Evolutionary conservation across 768 basidiomycete species (phyloP).

Genomic region (Suillus lakei): DNA sequence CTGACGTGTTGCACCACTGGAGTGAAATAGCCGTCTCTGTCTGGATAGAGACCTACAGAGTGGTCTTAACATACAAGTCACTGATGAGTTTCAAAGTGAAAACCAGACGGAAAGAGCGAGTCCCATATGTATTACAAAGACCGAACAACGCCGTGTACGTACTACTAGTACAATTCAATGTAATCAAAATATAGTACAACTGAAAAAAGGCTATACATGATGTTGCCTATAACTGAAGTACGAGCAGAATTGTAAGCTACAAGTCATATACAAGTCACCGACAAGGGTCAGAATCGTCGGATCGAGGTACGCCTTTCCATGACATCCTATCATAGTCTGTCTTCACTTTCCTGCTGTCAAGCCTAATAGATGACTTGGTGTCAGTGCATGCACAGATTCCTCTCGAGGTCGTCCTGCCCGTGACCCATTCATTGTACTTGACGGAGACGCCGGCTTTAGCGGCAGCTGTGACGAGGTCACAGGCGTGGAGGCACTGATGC

Average conservation of each 20-base stretch:
- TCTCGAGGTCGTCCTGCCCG: neutral
- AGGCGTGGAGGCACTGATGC: conserved; percentile 55
- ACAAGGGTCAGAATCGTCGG: neutral
- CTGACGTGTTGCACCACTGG: neutral
- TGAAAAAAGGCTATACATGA: neutral
- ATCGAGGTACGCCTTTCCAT: neutral
- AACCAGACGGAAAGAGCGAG: neutral
- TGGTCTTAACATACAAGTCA: conserved; percentile 19
- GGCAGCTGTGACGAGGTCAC: conserved; percentile 20
- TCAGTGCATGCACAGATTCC: conserved; percentile 21
- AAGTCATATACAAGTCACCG: neutral
- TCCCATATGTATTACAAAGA: neutral
- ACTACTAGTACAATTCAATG: neutral
- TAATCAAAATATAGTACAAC: neutral
- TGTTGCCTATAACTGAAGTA: neutral
- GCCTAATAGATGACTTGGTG: conserved; percentile 31
- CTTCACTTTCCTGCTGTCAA: conserved; percentile 12
- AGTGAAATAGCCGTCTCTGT: conserved; percentile 4
- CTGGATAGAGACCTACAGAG: conserved; percentile 6
- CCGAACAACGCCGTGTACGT: neutral
- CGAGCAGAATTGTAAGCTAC: neutral
- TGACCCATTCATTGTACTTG: neutral
- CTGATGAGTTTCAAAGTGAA: conserved; percentile 1
- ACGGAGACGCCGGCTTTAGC: neutral
- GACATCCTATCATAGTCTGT: neutral